phyloP scores from a whole-genome alignment of 164 flowering plant genomes.

The Umbilicus rupestris region DNA sequence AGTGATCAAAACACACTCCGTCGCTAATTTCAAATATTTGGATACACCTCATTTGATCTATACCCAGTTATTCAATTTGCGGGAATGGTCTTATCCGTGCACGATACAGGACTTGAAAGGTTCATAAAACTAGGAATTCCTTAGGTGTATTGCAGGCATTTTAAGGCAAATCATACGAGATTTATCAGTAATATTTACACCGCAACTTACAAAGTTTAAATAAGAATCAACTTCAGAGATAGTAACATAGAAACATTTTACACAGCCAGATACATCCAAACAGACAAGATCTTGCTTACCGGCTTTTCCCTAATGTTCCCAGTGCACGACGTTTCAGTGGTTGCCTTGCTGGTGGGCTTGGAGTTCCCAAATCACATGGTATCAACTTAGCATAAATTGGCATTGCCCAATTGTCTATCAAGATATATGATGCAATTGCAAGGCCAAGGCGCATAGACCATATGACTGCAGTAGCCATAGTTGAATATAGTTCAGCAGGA shows the following conservation, averaged over 20 bases:
- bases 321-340: slow-evolving; percentile 54
- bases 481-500: slow-evolving; percentile 81
- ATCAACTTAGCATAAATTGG: slow-evolving; percentile 90
- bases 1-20: no score
- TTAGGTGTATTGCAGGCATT: no score
- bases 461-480: slow-evolving; percentile 73
- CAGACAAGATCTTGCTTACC: slow-evolving; percentile 32
- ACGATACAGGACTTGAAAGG: no score
- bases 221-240: not conserved
- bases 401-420: slow-evolving; percentile 69
- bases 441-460: slow-evolving; percentile 96
- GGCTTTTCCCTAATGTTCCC: slow-evolving; percentile 89
- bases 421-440: slow-evolving; percentile 52
- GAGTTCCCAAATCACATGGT: slow-evolving; percentile 79
- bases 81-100: no score
- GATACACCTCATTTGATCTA: no score
- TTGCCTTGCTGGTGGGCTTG: slow-evolving; percentile 32
- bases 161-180: no score
- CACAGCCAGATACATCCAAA: not conserved
- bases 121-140: no score
- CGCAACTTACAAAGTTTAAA: no score
- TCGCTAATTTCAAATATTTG: no score
- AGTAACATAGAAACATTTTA: not conserved
- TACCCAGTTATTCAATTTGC: no score
- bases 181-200: no score